phyloP scores from a whole-genome alignment of 2,329 filamentous ascomycete genomes.

The Xylaria sp. region DNA sequence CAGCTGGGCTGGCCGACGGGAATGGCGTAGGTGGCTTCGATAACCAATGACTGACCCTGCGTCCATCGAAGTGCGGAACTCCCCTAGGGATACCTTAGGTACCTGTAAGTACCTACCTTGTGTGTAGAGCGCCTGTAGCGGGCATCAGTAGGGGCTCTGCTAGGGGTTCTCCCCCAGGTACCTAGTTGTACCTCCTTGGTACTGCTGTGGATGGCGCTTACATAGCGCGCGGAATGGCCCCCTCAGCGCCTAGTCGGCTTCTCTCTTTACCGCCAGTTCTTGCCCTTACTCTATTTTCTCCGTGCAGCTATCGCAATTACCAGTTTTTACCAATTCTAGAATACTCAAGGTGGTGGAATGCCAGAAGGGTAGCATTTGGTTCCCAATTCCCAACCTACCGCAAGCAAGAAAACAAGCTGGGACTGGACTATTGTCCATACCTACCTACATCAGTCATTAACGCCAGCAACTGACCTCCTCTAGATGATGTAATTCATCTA shows the following conservation, averaged over 20 bases:
- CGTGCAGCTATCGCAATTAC: too few species aligned
- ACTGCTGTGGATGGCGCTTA: not conserved
- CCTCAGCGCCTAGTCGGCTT: too few species aligned
- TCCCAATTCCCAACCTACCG: not conserved
- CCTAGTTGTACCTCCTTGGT: not conserved
- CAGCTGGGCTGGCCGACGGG: not conserved
- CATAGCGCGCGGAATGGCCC: not conserved
- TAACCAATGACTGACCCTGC: constrained; percentile 7
- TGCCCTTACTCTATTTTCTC: too few species aligned
- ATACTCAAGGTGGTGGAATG: too few species aligned
- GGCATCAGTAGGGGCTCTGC: too few species aligned
- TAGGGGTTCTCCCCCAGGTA: not conserved
- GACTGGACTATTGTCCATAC: too few species aligned
- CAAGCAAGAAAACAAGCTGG: not conserved
- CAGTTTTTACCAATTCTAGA: too few species aligned
- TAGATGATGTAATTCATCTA: constrained; percentile 8
- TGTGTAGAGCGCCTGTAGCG: too few species aligned
- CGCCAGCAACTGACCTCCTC: not conserved
- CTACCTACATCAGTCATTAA: not conserved
- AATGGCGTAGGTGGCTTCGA: not conserved
- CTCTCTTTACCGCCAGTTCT: not conserved
- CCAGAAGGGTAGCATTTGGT: too few species aligned
- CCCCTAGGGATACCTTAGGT: not conserved
- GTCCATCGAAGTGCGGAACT: not conserved
- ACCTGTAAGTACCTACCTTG: not conserved